Evolutionary conservation across 2,329 filamentous ascomycete species (phyloP), one percentile per base, ranked within the genome.

Genomic region (Hymenoscyphus infarciens): DNA sequence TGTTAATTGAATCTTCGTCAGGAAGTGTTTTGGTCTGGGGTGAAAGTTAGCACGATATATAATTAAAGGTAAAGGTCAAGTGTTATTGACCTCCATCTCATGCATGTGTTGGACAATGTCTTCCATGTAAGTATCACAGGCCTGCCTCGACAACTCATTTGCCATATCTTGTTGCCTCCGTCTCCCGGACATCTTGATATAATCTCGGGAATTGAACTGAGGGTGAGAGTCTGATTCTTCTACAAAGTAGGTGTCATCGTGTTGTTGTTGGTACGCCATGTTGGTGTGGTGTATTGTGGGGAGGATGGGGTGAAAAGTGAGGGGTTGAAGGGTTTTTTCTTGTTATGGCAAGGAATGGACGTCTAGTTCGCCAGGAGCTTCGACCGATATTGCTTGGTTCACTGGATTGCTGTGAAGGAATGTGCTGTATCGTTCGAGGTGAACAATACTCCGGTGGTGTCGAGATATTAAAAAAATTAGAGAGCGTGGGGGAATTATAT

Each of bases 1-100:
- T 97, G 77, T 99, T 95, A 76, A 99, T 99, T 39, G 96, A 92
- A 76, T 94, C 94, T 75, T 96, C 94, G 77, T 99, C 95, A 60
- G 95, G 91, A 68, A 98, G 82, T 31, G 95, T 98, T 78, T 96
- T 90, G 73, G 88, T 85, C 86, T 88, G 68, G 61, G 60, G 45
- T 16, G 56, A 61, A 75, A 55, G 76, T 73, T 64, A 75, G 74
- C 69, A 67, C 62, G 45, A 57, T 27, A 60, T 56, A 61, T 42
- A 39, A 25, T 38, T 29, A 53, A 35, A 59, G 11, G 52, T 55
- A 66, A 64, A 25, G 45, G 49, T 56, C 59, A 62, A 52, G 66
- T 64, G 63, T 35, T 61, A 65, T 67, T 73, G 68, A 82, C 80
- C 87, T 99, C 95, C 94, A 99, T 97, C 73, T 90, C 84, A 75